phyloP scores from a whole-genome alignment of 495 filamentous ascomycete species.

The Penicillium bialowiezense region DNA sequence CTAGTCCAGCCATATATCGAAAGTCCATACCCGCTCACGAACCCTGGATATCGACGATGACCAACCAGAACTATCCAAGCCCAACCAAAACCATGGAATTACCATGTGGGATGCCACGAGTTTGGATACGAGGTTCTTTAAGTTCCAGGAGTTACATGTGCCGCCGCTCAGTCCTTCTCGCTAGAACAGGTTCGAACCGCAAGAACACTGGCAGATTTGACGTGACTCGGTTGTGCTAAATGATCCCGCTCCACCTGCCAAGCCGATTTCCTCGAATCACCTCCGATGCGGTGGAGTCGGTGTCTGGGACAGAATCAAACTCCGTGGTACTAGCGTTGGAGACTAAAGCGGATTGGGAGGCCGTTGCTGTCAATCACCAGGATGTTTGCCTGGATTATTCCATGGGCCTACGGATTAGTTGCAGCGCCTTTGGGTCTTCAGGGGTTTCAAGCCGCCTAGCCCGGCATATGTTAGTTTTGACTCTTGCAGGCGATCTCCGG shows the following conservation, averaged over 20 bases:
- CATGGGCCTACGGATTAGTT: neutral
- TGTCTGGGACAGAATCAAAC: neutral
- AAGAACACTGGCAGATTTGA: neutral
- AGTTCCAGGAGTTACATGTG: neutral
- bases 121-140: neutral
- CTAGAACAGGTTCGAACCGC: neutral
- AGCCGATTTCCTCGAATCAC: constrained; percentile 1
- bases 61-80: neutral
- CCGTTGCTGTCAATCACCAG: neutral
- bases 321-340: neutral
- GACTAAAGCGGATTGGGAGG: neutral
- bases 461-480: neutral
- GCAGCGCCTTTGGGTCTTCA: neutral
- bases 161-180: constrained; percentile 5
- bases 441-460: neutral
- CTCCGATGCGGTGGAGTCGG: neutral
- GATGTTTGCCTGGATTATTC: neutral
- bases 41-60: neutral
- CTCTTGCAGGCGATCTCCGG: neutral
- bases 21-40: no score
- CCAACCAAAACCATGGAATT: neutral
- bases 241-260: neutral
- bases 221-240: neutral
- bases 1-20: neutral
- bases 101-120: constrained; percentile 1